Evolutionary conservation across 495 filamentous ascomycete species (phyloP), one percentile per base, ranked within the genome.

Genomic region (Penicillium coffeae): DNA sequence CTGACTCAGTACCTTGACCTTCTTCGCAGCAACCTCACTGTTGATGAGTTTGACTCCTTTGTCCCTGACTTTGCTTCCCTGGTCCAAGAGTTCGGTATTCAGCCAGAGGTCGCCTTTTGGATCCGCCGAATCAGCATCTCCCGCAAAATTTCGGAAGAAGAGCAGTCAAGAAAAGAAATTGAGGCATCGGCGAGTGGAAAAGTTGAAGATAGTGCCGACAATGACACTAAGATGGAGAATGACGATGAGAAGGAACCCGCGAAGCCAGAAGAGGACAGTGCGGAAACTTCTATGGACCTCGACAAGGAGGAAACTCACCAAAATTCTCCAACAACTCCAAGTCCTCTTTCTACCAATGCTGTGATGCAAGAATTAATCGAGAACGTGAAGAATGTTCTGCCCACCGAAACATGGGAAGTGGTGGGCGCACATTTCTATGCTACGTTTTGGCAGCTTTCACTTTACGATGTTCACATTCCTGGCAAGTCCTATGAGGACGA

Each of bases 401-500:
- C 88, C 2, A 54, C 73, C 8, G 74, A 81, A 16, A 78, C 78
- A 1, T 89, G 85, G 78, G 74, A 80, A 15, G 72, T 76, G 8
- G 69, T 95, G 36, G 90, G 81, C 38, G 71, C 85, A 1, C 75
- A 82, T 25, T 94, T 95, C 62, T 96, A 89, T 60, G 83, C 88
- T 21, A 87, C 88, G 2, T 99, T 99, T 73, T 99, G 94, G 94
- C 84, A 90, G 39, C 76, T 95, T 13, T 81, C 88, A 18, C 79
- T 90, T 12, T 81, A 85, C 19, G 93, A 97, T 63, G 71, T 99
- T 22, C 74, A 81, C 32, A 78, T 88, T 34, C 86, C 87, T 1
- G 75, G 80, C 44, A 75, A 79, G 36, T 86, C 81, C 42, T 97
- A 97, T 62, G 72, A 84, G 8, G 73, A 79, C 10, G 92, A 94